A percentile compares a stretch with the other conserved stretches of the same genome.
Conservation (phyloP, 2,329 filamentous ascomycete genomes). For the Aureobasidium zeae region DNA sequence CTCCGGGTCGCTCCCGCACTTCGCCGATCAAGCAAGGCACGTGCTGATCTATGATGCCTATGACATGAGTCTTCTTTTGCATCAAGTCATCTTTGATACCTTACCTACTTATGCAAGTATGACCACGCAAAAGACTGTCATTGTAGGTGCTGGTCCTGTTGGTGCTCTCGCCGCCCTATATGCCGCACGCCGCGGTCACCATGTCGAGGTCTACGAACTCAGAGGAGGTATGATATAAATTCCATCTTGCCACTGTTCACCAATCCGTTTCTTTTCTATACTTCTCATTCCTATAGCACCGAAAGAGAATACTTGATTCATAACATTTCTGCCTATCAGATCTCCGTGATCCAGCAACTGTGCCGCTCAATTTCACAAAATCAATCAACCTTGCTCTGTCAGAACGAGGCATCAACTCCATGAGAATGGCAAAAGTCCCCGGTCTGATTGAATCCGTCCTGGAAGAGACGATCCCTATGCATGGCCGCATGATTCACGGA, state of each 20-base stretch:
- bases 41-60: no score
- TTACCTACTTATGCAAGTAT: neutral
- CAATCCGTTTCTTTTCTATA: no score
- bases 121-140: slow-evolving; percentile 56
- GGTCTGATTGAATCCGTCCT: slow-evolving; percentile 66
- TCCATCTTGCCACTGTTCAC: slow-evolving; percentile 8
- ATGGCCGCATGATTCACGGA: slow-evolving; percentile 92
- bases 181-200: slow-evolving; percentile 75
- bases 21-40: no score
- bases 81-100: neutral
- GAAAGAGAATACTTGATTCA: neutral
- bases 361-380: slow-evolving; percentile 88
- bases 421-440: slow-evolving; percentile 59
- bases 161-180: slow-evolving; percentile 62
- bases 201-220: slow-evolving; percentile 91
- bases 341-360: slow-evolving; percentile 70
- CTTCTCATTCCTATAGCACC: no score
- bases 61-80: slow-evolving; percentile 25
- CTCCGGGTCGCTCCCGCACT: no score
- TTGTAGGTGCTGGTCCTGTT: slow-evolving; percentile 68
- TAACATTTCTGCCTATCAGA: slow-evolving; percentile 45
- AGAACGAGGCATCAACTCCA: slow-evolving; percentile 83
- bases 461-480: slow-evolving; percentile 77
- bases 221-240: slow-evolving; percentile 60
- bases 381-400: slow-evolving; percentile 98